Percentiles rank a stretch among this genome's conserved stretches.
phyloP scores from a whole-genome alignment of 2,329 filamentous ascomycete genomes.

The Periconia digitata region DNA sequence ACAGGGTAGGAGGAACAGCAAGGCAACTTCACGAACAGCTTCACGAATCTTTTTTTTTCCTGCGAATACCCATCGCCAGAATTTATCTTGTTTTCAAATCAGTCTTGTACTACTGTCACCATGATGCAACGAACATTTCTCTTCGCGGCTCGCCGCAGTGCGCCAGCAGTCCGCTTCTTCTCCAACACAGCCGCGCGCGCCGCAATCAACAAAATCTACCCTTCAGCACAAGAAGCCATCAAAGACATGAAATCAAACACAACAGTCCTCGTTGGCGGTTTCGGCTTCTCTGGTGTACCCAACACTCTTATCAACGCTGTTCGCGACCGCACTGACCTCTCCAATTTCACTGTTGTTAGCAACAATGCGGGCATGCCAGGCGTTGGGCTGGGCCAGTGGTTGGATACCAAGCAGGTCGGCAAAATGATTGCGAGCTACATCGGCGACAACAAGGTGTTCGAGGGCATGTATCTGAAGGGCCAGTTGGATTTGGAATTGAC shows the following conservation, averaged over 20 bases:
- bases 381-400: slow-evolving; percentile 68
- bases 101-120: slow-evolving; percentile 5
- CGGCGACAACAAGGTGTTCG: slow-evolving; percentile 74
- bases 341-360: slow-evolving; percentile 69
- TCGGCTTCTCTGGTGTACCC: slow-evolving; percentile 43
- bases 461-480: slow-evolving; percentile 74
- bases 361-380: slow-evolving; percentile 77
- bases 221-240: slow-evolving; percentile 42
- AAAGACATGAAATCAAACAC: slow-evolving; percentile 42
- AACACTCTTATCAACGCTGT: slow-evolving; percentile 45
- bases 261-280: slow-evolving; percentile 42
- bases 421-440: slow-evolving; percentile 75
- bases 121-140: slow-evolving; percentile 39
- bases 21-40: not conserved
- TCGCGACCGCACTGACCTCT: slow-evolving; percentile 37
- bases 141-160: slow-evolving; percentile 36
- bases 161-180: slow-evolving; percentile 37
- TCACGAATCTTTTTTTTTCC: not conserved
- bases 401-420: slow-evolving; percentile 68
- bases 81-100: too few species aligned
- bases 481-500: slow-evolving; percentile 74
- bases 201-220: slow-evolving; percentile 44
- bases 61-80: slow-evolving; percentile 2
- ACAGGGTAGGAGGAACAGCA: not conserved
- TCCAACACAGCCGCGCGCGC: slow-evolving; percentile 32